Conservation (phyloP, 2,329 filamentous ascomycete genomes). For the Penicillium vulpinum region DNA sequence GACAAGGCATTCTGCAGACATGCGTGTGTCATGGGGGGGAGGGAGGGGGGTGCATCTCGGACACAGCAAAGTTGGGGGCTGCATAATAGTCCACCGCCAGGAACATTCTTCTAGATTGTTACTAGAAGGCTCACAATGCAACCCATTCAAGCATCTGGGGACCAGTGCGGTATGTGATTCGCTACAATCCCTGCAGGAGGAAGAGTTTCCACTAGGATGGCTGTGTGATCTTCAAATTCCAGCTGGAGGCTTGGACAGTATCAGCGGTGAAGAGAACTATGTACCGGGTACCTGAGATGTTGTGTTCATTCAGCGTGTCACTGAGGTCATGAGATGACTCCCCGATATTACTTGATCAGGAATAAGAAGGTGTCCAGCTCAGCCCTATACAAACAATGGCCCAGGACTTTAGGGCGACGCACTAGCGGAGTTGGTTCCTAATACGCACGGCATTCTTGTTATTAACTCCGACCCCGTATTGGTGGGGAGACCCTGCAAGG, state of each 20-base stretch:
- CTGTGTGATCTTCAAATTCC: constrained; percentile 18
- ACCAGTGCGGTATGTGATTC: constrained; percentile 12
- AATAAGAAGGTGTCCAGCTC: constrained; percentile 6
- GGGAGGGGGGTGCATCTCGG: not conserved
- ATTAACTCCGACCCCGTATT: not conserved
- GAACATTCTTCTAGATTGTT: constrained; percentile 34
- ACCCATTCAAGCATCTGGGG: constrained; percentile 27
- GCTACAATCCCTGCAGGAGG: constrained; percentile 15
- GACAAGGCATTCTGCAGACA: not conserved
- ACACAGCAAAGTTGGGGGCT: constrained; percentile 10
- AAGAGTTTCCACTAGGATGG: constrained; percentile 17
- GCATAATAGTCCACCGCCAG: constrained; percentile 25
- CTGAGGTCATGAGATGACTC: not conserved
- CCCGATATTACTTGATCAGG: constrained; percentile 4
- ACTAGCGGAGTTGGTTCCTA: not conserved
- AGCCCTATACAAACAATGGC: constrained; percentile 7
- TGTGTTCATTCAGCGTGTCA: constrained; percentile 1
- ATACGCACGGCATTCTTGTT: not conserved
- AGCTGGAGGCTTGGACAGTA: constrained; percentile 13
- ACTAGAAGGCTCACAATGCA: constrained; percentile 27
- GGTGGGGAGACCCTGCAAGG: constrained; percentile 1
- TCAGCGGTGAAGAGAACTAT: constrained; percentile 21
- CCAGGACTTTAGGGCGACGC: not conserved
- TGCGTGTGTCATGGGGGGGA: constrained; percentile 4
- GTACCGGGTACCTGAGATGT: constrained; percentile 14